Conservation (phyloP, 1,139 yeast genomes). For the Geotrichum aggregatum region DNA sequence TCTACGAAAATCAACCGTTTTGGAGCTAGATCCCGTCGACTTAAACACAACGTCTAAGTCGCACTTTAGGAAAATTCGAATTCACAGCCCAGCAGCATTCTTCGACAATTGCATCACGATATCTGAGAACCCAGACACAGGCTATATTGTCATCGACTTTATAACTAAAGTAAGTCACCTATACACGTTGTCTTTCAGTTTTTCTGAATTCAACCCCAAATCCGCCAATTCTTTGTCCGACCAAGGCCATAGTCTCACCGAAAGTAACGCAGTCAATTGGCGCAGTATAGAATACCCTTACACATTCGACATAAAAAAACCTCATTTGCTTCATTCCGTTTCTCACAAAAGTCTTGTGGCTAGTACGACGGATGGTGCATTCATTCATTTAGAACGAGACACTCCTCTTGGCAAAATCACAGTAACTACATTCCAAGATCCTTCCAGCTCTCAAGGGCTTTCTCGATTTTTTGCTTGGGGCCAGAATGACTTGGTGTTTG, state of each 20-base stretch:
- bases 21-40: slow-evolving; percentile 30
- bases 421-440: slow-evolving; percentile 28
- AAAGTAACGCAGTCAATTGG: slow-evolving; percentile 30
- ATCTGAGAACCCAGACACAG: slow-evolving; percentile 24
- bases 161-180: slow-evolving; percentile 30
- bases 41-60: slow-evolving; percentile 16
- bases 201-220: slow-evolving; percentile 15
- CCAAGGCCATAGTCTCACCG: slow-evolving; percentile 19
- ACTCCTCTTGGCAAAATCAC: slow-evolving; percentile 27
- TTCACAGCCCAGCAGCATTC: slow-evolving; percentile 26
- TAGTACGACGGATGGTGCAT: slow-evolving; percentile 60
- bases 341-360: slow-evolving; percentile 48
- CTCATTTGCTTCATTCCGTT: slow-evolving; percentile 52
- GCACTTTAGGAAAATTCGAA: slow-evolving; percentile 25
- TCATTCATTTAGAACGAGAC: slow-evolving; percentile 52
- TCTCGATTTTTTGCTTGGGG: slow-evolving; percentile 28
- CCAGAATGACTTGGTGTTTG: slow-evolving; percentile 33
- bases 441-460: slow-evolving; percentile 23
- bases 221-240: slow-evolving; percentile 10
- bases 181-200: slow-evolving; percentile 29
- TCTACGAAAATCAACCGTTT: slow-evolving; percentile 22
- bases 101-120: slow-evolving; percentile 27
- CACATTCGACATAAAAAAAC: slow-evolving; percentile 65
- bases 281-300: slow-evolving; percentile 48
- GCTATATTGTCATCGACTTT: slow-evolving; percentile 29